phyloP scores from a whole-genome alignment of 345 rosid genomes.

The Rhizophora mangle region DNA sequence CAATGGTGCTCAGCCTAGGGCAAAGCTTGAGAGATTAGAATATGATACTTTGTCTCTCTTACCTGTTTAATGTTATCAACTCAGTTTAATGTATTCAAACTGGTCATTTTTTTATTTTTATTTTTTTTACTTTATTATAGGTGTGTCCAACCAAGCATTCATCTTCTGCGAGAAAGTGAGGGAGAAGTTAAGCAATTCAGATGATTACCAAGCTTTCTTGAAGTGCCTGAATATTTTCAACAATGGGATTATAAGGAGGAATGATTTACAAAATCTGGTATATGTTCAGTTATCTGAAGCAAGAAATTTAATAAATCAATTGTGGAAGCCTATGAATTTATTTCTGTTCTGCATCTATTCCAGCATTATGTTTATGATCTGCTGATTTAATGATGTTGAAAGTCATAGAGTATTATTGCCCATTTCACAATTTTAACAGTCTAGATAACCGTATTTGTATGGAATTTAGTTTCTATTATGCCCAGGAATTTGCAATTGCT shows the following conservation, averaged over 20 bases:
- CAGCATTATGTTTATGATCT: too few relatives aligned
- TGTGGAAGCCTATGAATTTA: background rate
- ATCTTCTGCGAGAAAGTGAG: constrained; percentile 87
- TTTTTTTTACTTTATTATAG: constrained; percentile 36
- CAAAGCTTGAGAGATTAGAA: too few relatives aligned
- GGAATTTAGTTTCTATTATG: too few relatives aligned
- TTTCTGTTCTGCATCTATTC: background rate
- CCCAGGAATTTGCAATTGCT: too few relatives aligned
- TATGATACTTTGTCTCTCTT: background rate
- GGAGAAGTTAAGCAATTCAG: constrained; percentile 79
- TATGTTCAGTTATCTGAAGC: constrained; percentile 24
- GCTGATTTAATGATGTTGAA: too few relatives aligned
- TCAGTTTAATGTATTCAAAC: too few relatives aligned
- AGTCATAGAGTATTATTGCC: too few relatives aligned
- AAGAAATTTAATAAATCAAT: background rate
- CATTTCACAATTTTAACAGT: too few relatives aligned
- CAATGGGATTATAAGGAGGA: constrained; percentile 75
- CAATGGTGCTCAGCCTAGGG: too few relatives aligned
- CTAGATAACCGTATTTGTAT: too few relatives aligned
- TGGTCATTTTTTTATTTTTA: constrained; percentile 1
- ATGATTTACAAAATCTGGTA: constrained; percentile 80
- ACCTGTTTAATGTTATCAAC: background rate
- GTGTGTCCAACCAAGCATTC: constrained; percentile 82
- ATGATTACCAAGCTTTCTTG: constrained; percentile 92
- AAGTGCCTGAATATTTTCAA: constrained; percentile 82